These are phyloP conservation scores for Thinopyrum elongatum DNA, from an alignment of 176 grass and related monocot genomes.

Conservation along the genomic window DNA sequence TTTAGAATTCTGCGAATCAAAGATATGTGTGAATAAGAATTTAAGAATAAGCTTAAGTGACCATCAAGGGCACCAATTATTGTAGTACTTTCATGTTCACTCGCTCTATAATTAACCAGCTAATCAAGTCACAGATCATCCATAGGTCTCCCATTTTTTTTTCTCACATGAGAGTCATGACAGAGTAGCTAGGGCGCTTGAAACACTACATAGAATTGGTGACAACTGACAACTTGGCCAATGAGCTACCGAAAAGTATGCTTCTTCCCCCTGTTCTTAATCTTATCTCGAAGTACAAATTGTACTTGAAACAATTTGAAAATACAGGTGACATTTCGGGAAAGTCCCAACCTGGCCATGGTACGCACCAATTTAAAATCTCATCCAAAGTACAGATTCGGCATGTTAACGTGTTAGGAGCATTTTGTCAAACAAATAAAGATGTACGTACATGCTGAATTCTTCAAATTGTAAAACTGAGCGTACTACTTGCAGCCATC, in stretches of 20 bases:
- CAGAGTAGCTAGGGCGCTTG: too few relatives aligned
- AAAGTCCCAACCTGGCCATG: not conserved
- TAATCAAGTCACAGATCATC: too few relatives aligned
- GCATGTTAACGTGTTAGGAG: not conserved
- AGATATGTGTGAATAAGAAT: not conserved
- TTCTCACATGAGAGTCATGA: too few relatives aligned
- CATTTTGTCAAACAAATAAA: not conserved
- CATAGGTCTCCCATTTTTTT: too few relatives aligned
- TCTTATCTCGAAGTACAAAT: not conserved
- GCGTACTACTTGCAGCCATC: not conserved
- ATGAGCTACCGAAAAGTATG: not conserved
- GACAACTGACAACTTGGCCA: not conserved
- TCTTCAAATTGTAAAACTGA: not conserved
- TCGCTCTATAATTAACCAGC: too few relatives aligned
- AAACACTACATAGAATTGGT: too few relatives aligned
- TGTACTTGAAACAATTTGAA: not conserved
- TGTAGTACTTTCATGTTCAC: too few relatives aligned
- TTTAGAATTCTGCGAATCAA: too few relatives aligned
- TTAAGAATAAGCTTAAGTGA: not conserved
- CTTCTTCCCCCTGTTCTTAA: not conserved
- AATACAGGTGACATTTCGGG: not conserved
- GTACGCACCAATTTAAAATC: not conserved
- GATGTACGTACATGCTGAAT: not conserved
- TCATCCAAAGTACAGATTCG: not conserved
- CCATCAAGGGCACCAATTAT: not conserved